Percentiles rank a stretch among this genome's conserved stretches.
These are phyloP conservation scores for Lycium barbarum DNA, from an alignment of 257 asterid species.

Conservation along the genomic window DNA sequence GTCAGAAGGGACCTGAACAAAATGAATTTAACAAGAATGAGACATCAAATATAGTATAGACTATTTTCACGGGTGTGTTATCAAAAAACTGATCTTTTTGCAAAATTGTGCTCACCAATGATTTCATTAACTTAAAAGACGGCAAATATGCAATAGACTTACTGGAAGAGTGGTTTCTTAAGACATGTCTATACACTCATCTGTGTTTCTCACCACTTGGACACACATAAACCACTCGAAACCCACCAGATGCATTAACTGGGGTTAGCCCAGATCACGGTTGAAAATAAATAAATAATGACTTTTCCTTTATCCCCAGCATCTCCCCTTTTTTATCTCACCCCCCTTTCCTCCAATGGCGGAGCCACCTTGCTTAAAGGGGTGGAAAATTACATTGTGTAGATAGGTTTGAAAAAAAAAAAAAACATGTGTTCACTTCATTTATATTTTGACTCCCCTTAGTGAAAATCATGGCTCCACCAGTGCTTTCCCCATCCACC, in stretches of 20 bases:
- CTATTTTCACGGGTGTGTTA: not conserved
- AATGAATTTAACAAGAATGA: conserved; percentile 32
- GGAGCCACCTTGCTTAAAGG: not conserved
- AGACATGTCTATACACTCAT: not conserved
- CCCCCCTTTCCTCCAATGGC: not conserved
- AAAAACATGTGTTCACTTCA: not conserved
- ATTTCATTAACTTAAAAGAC: conserved; percentile 9
- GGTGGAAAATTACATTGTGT: not conserved
- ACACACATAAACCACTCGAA: not conserved
- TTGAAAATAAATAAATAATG: not conserved
- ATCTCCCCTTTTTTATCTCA: not conserved
- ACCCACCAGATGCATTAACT: not conserved
- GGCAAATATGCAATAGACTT: not conserved
- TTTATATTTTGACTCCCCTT: conserved; percentile 10
- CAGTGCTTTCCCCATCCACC: not conserved
- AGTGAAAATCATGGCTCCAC: not conserved
- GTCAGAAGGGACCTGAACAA: conserved; percentile 77
- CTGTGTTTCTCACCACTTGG: not conserved
- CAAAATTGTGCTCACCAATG: conserved; percentile 17
- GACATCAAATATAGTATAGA: conserved; percentile 25
- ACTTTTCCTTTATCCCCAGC: not conserved
- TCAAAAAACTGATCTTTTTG: not conserved
- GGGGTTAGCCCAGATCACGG: conserved; percentile 11
- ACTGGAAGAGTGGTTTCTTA: not conserved
- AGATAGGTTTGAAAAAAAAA: not conserved